Evolutionary conservation across 1,284 basidiomycete species (phyloP).

Genomic region (Cryptococcus sp.): DNA sequence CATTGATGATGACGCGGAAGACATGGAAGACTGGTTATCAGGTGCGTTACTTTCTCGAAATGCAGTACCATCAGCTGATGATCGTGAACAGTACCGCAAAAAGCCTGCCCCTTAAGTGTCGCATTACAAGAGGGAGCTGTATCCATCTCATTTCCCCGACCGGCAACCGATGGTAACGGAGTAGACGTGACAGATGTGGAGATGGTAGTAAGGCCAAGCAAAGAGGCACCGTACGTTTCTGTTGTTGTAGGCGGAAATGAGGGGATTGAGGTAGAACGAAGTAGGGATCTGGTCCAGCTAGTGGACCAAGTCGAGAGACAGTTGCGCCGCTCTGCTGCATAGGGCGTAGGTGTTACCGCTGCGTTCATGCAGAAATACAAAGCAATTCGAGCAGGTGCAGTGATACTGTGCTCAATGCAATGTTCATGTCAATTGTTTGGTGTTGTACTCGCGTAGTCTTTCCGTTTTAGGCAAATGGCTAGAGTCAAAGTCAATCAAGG

Average conservation of each 20-base stretch:
- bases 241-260: neutral
- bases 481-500: too few relatives aligned
- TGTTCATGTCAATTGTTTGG: too few relatives aligned
- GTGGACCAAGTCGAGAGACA: neutral
- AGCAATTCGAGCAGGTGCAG: too few relatives aligned
- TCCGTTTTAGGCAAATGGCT: too few relatives aligned
- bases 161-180: neutral
- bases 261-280: neutral
- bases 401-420: too few relatives aligned
- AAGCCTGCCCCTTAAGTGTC: neutral
- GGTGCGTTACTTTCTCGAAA: neutral
- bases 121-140: neutral
- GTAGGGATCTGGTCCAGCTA: neutral
- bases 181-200: neutral
- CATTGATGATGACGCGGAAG: neutral
- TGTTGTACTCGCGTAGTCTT: too few relatives aligned
- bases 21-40: neutral
- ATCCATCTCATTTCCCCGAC: neutral
- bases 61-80: neutral
- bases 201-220: neutral
- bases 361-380: too few relatives aligned
- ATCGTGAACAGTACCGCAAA: neutral
- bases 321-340: too few relatives aligned
- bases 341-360: too few relatives aligned
- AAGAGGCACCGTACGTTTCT: slow-evolving; percentile 1